Percentiles rank a stretch among this genome's conserved stretches.
Conservation (phyloP, 345 rosid species). For the Syzygium oleosum region DNA sequence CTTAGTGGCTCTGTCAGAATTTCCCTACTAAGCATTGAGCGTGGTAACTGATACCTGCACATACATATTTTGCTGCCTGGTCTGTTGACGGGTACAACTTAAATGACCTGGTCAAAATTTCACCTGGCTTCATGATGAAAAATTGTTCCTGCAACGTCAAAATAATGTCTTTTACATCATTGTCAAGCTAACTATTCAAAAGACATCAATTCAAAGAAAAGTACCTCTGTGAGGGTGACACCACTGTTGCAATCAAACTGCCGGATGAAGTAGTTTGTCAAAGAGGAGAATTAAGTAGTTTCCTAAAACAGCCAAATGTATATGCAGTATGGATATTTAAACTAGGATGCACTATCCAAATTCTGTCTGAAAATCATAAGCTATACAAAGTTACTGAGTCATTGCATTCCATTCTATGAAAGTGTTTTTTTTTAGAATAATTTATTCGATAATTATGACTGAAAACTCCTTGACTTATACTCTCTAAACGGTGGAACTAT, state of each 20-base stretch:
- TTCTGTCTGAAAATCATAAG: not conserved
- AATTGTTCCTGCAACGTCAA: slow-evolving; percentile 65
- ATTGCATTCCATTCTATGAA: not conserved
- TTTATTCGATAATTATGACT: not conserved
- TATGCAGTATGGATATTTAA: not conserved
- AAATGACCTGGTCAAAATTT: slow-evolving; percentile 47
- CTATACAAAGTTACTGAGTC: not conserved
- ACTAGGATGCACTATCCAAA: not conserved
- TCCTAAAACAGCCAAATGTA: not conserved
- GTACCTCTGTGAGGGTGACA: slow-evolving; percentile 68
- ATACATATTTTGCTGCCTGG: slow-evolving; percentile 70
- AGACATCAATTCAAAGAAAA: not conserved
- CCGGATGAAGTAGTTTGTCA: slow-evolving; percentile 3
- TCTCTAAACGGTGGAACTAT: not conserved
- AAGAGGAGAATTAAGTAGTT: not conserved
- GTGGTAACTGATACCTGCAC: slow-evolving; percentile 35
- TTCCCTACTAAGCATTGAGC: not conserved
- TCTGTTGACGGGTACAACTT: slow-evolving; percentile 74
- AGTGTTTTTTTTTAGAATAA: not conserved
- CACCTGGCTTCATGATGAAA: slow-evolving; percentile 75
- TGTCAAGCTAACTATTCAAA: not conserved
- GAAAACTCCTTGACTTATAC: not conserved
- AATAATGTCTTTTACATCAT: not conserved
- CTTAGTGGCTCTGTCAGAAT: not conserved
- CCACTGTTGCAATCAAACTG: slow-evolving; percentile 90